Base-by-base conservation (phyloP, 2,329 filamentous ascomycete genomes). In the Clonostachys byssicola region DNA sequence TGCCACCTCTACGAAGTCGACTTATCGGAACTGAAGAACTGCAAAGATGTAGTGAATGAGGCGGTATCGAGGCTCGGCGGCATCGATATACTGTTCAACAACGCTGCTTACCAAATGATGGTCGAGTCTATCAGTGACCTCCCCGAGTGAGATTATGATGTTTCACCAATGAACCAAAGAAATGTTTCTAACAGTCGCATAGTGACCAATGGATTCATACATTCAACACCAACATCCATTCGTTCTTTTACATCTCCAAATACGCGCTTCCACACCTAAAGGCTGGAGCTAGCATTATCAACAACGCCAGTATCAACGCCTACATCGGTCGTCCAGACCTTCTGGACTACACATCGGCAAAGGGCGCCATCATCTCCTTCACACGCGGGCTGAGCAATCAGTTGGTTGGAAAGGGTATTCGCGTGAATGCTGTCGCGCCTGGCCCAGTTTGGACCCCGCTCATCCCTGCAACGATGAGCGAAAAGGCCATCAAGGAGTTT, bases 171-270 rank as follows among this genome's bases (percentile, higher is more conserved):
- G 7, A 30, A 30, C 8, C 10, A 30, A 10, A 30, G 23, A 30
- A 30, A 30, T 4, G 10, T 9, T 10, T 30, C 23, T 30, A 30
- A 30, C 23, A 10, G 23, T 30, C 9, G 23, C 8, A 3, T 9
- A 30, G 23, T 59, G 86, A 89, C 6, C 88, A 94, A 69, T 94
- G 88, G 88, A 57, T 85, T 45, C 74, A 83, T 49, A 92, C 88
- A 0, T 92, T 95, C 68, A 76, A 89, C 65, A 88, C 83, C 43
- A 95, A 94, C 69, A 91, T 94, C 58, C 86, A 92, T 65, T 79
- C 86, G 5, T 86, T 83, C 71, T 94, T 91, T 74, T 92, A 84
- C 70, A 73, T 92, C 35, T 78, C 88, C 50, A 94, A 94, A 64
- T 89, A 92, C 60, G 68, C 77, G 12, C 73, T 94, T 12, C 83